A percentile compares a stretch with the other conserved stretches of the same genome.
Conservation (phyloP, 768 basidiomycete genomes). For the Mycena vitilis region DNA sequence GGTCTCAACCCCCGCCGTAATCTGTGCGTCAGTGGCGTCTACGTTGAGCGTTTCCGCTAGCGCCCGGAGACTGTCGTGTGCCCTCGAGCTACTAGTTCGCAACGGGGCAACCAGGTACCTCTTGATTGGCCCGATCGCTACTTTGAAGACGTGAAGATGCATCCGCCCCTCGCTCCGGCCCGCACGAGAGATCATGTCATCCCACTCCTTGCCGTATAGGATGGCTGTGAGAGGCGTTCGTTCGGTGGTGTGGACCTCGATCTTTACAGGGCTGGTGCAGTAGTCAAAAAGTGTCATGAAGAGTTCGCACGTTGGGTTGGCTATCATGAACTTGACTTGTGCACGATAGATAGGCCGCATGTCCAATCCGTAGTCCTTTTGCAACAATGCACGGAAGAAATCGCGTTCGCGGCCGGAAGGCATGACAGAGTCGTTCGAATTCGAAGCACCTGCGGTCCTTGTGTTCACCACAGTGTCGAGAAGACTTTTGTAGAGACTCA, state of each 20-base stretch:
- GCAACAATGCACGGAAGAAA: neutral
- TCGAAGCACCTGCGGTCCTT: neutral
- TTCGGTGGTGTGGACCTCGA: neutral
- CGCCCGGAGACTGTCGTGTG: too few relatives aligned
- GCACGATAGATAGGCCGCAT: neutral
- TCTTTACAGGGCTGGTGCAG: neutral
- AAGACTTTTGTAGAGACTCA: neutral
- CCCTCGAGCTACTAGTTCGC: too few relatives aligned
- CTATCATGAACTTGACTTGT: neutral
- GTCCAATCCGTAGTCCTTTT: neutral
- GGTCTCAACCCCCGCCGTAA: too few relatives aligned
- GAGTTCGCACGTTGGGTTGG: neutral
- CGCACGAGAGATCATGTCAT: too few relatives aligned
- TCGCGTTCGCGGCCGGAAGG: neutral
- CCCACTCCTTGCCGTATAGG: too few relatives aligned
- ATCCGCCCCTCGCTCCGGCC: too few relatives aligned
- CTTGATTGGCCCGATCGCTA: too few relatives aligned
- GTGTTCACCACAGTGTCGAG: neutral
- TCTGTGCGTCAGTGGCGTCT: too few relatives aligned
- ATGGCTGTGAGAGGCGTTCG: too few relatives aligned
- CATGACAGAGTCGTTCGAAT: neutral
- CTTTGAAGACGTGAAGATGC: too few relatives aligned
- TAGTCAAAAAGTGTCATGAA: neutral
- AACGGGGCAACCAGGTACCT: too few relatives aligned
- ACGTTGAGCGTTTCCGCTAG: too few relatives aligned